Base-by-base conservation (phyloP, 1,139 yeast genomes). In the Kluyveromyces sp. region DNA sequence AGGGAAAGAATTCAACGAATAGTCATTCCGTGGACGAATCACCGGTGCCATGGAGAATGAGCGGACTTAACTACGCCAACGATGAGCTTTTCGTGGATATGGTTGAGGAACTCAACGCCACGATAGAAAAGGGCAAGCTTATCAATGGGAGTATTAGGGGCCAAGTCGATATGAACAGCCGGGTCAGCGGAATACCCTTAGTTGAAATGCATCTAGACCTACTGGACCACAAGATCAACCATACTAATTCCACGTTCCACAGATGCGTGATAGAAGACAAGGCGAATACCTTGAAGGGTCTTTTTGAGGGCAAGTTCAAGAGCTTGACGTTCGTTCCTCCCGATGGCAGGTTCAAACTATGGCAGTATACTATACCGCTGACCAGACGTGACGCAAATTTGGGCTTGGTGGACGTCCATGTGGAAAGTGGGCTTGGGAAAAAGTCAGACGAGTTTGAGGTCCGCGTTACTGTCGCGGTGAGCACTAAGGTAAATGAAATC, bases 81-180 rank as follows among this genome's bases (percentile, higher is more conserved):
- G 85, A 87, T 60, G 96, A 88, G 63, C 73, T 88, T 65, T 85
- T 79, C 60, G 82, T 88, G 8, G 96, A 88, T 61, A 63, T 88
- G 3, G 66, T 71, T 4, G 96, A 87, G 59, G 67, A 73, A 0
- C 63, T 85, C 73, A 29, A 67, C 67, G 41, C 66, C 60, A 9
- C 62, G 62, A 20, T 46, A 50, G 39, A 52, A 43, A 30, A 46
- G 34, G 31, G 41, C 36, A 40, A 45, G 32, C 44, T 53, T 46
- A 55, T 44, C 38, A 58, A 41, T 16, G 84, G 87, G 1, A 60
- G 70, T n/a, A 77, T 86, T 2, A 70, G 73, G 36, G 97, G 97
- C 3, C 63, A 69, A 16, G 64, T 88, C 15, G 71, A 73, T 41
- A 75, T 86, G 49, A 72, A 79, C 2, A 78, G 88, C 12, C 80